A percentile compares a stretch with the other conserved stretches of the same genome.
Evolutionary conservation across 805 yeast genomes (phyloP).

Genomic region (Cyberlindnera sargentensis): DNA sequence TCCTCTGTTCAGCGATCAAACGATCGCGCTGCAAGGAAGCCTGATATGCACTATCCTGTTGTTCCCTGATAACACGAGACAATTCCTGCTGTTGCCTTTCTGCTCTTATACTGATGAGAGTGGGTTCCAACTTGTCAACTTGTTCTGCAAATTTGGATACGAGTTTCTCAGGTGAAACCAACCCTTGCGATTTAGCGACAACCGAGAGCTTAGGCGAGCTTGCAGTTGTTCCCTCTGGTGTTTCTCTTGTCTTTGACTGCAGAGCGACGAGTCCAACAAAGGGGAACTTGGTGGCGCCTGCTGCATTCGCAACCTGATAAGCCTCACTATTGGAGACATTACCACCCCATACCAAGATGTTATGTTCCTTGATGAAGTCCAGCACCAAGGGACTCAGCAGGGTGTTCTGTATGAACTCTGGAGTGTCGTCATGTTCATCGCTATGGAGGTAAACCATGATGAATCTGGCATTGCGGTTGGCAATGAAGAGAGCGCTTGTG

Average conservation of each 20-base stretch:
- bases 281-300: constrained; percentile 72
- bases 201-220: constrained; percentile 53
- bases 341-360: constrained; percentile 81
- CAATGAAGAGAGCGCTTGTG: constrained; percentile 65
- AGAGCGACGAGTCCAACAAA: constrained; percentile 70
- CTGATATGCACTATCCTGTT: constrained; percentile 75
- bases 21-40: constrained; percentile 64
- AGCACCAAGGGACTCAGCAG: constrained; percentile 46
- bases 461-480: constrained; percentile 66
- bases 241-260: constrained; percentile 39
- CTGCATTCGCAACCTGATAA: constrained; percentile 69
- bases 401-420: constrained; percentile 44
- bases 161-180: constrained; percentile 33
- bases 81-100: constrained; percentile 57
- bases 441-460: constrained; percentile 68
- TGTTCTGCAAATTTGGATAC: constrained; percentile 38
- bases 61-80: constrained; percentile 50
- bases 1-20: constrained; percentile 38
- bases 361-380: constrained; percentile 38
- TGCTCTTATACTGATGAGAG: constrained; percentile 49
- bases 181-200: constrained; percentile 59
- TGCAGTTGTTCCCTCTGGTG: constrained; percentile 48
- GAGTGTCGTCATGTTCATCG: constrained; percentile 58
- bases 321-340: constrained; percentile 77
- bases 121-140: constrained; percentile 53